A percentile compares a stretch with the other conserved stretches of the same genome.
These are phyloP conservation scores for Tolypocladium tundrense DNA, from an alignment of 2,329 filamentous ascomycete species.

Conservation along the genomic window DNA sequence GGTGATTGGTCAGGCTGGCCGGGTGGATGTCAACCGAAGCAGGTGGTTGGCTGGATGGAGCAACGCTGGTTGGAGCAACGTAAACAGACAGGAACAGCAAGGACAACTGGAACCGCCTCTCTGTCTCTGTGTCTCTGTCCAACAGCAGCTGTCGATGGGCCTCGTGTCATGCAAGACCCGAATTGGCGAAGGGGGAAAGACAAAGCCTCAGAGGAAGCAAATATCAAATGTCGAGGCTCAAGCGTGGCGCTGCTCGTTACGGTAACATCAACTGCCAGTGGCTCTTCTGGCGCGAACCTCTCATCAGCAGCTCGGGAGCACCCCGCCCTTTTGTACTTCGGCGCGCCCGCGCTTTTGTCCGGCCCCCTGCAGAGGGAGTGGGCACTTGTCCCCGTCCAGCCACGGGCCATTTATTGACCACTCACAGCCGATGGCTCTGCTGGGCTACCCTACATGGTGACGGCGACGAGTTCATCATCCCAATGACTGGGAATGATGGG, in stretches of 20 bases:
- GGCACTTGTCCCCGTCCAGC: background rate
- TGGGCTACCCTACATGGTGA: background rate
- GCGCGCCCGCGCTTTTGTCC: background rate
- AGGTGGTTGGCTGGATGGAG: background rate
- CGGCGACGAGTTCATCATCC: background rate
- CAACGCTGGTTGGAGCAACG: background rate
- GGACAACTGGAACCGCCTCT: background rate
- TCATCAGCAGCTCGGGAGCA: background rate
- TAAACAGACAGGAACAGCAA: background rate
- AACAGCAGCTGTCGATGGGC: background rate
- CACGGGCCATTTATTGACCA: background rate
- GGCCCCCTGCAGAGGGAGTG: background rate
- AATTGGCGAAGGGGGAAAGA: background rate
- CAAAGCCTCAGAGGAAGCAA: background rate
- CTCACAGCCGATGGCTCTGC: background rate
- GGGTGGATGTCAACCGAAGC: background rate
- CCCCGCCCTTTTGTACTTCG: conserved; percentile 5
- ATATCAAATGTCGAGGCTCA: background rate
- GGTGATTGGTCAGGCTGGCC: background rate
- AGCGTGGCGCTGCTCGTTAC: background rate
- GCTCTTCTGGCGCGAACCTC: background rate
- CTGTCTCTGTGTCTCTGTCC: background rate
- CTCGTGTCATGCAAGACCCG: background rate
- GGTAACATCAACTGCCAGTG: background rate
- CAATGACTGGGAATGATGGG: background rate